Evolutionary conservation across 768 basidiomycete species (phyloP).

Genomic region (Boletus subparvulus): DNA sequence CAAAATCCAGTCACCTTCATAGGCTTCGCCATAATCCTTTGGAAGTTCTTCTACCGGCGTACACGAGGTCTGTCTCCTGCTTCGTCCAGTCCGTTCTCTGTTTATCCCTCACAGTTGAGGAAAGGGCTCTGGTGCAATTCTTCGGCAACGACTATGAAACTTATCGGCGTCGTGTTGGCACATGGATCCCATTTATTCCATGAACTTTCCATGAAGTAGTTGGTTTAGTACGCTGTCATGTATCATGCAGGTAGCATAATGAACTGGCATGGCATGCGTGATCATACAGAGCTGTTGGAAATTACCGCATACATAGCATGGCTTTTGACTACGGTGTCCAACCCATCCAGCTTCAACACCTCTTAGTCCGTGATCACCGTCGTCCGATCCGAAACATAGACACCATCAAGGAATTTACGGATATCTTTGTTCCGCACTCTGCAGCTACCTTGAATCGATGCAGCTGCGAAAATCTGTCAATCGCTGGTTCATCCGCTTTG

Average conservation of each 20-base stretch:
- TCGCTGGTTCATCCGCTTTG: background rate
- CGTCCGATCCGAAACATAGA: conserved; percentile 85
- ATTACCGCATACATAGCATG: conserved; percentile 25
- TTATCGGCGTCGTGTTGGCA: conserved; percentile 78
- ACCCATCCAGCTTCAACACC: conserved; percentile 6
- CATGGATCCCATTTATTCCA: conserved; percentile 83
- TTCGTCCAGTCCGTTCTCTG: background rate
- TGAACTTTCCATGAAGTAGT: conserved; percentile 32
- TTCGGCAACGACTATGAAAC: conserved; percentile 85
- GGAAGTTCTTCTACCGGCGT: conserved; percentile 83
- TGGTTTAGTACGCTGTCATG: background rate
- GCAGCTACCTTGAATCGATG: conserved; percentile 95
- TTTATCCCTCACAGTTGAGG: conserved; percentile 61
- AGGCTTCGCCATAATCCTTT: conserved; percentile 66
- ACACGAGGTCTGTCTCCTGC: conserved; percentile 62
- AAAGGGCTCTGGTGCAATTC: conserved; percentile 73
- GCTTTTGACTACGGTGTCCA: conserved; percentile 11
- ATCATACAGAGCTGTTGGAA: conserved; percentile 28
- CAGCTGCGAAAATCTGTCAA: conserved; percentile 50
- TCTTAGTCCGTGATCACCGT: conserved; percentile 49
- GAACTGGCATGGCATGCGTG: conserved; percentile 21
- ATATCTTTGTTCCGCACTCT: conserved; percentile 99
- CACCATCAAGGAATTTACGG: conserved; percentile 95
- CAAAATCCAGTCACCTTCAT: conserved; percentile 80
- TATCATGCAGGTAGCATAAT: conserved; percentile 3